Evolutionary conservation across 2,329 filamentous ascomycete species (phyloP).

Genomic region (Aureobasidium melanogenum): DNA sequence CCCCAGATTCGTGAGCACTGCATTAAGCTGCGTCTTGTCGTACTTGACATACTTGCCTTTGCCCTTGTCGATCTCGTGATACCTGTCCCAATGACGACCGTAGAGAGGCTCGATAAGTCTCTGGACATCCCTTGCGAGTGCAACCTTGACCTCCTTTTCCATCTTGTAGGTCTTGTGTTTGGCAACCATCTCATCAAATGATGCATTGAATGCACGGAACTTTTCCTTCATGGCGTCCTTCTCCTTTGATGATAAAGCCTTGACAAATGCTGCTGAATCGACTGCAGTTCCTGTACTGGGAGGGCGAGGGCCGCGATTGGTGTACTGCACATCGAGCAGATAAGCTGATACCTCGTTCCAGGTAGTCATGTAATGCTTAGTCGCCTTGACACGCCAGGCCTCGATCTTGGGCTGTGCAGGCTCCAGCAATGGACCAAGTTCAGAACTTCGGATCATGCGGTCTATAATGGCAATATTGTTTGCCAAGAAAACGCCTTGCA

Average conservation of each 20-base stretch:
- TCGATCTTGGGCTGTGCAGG: constrained; percentile 57
- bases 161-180: constrained; percentile 78
- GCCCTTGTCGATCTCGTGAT: constrained; percentile 95
- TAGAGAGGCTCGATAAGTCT: constrained; percentile 91
- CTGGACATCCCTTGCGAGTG: constrained; percentile 76
- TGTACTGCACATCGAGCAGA: constrained; percentile 87
- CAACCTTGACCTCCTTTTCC: constrained; percentile 79
- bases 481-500: constrained; percentile 80
- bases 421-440: constrained; percentile 60
- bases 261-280: constrained; percentile 77
- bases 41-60: constrained; percentile 98
- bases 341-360: constrained; percentile 83
- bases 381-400: constrained; percentile 79
- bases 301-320: constrained; percentile 63
- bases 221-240: constrained; percentile 96
- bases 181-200: constrained; percentile 79
- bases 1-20: constrained; percentile 34
- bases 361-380: constrained; percentile 69
- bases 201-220: constrained; percentile 81
- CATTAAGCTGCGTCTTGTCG: constrained; percentile 73
- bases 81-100: constrained; percentile 90
- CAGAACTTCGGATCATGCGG: constrained; percentile 72
- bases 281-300: constrained; percentile 55
- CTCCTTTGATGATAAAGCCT: constrained; percentile 77
- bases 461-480: constrained; percentile 82